These are phyloP conservation scores for Candida ulmi DNA, from an alignment of 805 yeast genomes.

Conservation along the genomic window DNA sequence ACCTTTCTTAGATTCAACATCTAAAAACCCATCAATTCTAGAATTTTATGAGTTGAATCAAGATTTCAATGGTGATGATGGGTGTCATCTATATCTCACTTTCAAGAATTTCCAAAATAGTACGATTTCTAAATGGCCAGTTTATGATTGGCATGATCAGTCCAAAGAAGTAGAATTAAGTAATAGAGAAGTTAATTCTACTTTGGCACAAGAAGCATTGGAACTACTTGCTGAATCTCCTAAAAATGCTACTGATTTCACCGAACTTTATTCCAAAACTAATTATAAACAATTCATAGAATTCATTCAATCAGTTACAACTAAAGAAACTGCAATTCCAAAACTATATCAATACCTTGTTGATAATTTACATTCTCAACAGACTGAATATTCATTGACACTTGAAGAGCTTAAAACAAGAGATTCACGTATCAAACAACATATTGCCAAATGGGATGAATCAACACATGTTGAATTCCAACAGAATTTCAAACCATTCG, in stretches of 20 bases:
- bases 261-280: constrained; percentile 19
- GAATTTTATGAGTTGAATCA: constrained; percentile 24
- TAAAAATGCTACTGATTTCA: constrained; percentile 21
- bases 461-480: constrained; percentile 27
- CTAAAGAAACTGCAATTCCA: constrained; percentile 13
- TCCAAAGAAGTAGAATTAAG: constrained; percentile 7
- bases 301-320: constrained; percentile 9
- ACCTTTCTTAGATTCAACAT: constrained; percentile 14
- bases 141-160: constrained; percentile 13
- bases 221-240: constrained; percentile 24
- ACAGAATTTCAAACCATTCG: constrained; percentile 21
- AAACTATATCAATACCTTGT: constrained; percentile 13
- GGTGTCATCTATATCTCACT: constrained; percentile 26
- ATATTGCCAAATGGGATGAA: constrained; percentile 25
- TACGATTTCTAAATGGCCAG: constrained; percentile 15
- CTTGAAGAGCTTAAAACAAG: constrained; percentile 12
- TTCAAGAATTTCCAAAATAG: constrained; percentile 8
- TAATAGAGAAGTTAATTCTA: constrained; percentile 22
- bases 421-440: constrained; percentile 12
- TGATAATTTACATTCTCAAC: constrained; percentile 12
- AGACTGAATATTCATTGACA: constrained; percentile 15
- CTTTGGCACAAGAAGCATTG: constrained; percentile 17
- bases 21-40: constrained; percentile 1
- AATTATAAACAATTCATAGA: constrained; percentile 16
- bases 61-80: constrained; percentile 13